Evolutionary conservation across 2,329 filamentous ascomycete genomes (phyloP).

Genomic region (Chaetomiaceae sp.): DNA sequence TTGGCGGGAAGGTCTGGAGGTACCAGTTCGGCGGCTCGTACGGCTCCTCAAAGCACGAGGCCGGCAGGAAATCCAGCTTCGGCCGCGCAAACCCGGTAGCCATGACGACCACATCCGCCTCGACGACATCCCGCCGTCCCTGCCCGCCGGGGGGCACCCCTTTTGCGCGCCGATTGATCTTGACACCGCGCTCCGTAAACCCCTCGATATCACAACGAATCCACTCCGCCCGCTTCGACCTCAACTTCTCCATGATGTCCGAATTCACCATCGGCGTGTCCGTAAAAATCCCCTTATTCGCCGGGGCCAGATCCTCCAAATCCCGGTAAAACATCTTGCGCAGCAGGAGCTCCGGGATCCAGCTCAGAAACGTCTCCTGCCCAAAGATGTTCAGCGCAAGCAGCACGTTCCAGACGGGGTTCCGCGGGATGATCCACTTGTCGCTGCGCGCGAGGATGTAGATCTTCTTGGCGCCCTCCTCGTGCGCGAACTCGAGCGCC

Average conservation of each 20-base stretch:
- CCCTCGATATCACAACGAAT: constrained; percentile 72
- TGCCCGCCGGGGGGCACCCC: constrained; percentile 74
- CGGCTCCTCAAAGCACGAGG: constrained; percentile 66
- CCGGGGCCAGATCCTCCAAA: constrained; percentile 66
- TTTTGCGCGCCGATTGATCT: constrained; percentile 66
- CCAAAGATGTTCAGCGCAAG: constrained; percentile 76
- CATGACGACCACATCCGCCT: constrained; percentile 75
- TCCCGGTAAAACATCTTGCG: constrained; percentile 80
- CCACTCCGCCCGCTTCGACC: constrained; percentile 69
- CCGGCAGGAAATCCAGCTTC: constrained; percentile 66
- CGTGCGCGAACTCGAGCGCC: constrained; percentile 72
- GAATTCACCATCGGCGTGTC: constrained; percentile 87
- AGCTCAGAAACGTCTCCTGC: constrained; percentile 68
- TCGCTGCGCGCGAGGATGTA: constrained; percentile 72
- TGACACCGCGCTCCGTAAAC: constrained; percentile 60
- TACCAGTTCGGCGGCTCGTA: constrained; percentile 85
- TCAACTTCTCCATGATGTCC: constrained; percentile 71
- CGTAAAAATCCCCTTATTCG: constrained; percentile 69
- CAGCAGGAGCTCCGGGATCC: constrained; percentile 72
- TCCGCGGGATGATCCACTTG: constrained; percentile 85
- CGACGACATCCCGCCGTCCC: constrained; percentile 60
- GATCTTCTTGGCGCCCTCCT: constrained; percentile 61
- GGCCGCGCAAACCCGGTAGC: constrained; percentile 79
- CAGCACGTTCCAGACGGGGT: constrained; percentile 67
- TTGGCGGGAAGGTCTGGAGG: constrained; percentile 76